phyloP scores from a whole-genome alignment of 345 rosid genomes.

The Hibiscus mutabilis region DNA sequence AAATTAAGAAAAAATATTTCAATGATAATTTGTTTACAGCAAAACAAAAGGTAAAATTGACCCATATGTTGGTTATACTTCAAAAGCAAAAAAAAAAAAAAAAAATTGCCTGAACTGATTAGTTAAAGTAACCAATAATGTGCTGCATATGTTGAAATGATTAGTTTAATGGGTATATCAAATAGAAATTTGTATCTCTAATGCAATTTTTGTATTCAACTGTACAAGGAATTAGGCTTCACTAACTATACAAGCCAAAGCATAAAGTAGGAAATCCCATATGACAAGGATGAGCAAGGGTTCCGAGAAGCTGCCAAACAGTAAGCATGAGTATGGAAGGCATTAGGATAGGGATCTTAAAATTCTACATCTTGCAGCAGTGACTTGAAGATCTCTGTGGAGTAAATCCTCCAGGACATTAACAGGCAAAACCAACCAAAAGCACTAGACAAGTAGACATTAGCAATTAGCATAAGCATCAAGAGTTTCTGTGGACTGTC shows the following conservation, averaged over 20 bases:
- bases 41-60: not conserved
- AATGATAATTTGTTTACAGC: not conserved
- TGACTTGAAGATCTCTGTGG: not conserved
- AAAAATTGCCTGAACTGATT: not conserved
- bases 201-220: not conserved
- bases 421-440: conserved; percentile 1
- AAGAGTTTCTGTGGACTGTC: not conserved
- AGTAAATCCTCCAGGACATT: not conserved
- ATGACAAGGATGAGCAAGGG: not conserved
- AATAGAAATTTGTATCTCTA: not conserved
- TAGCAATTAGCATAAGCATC: not conserved
- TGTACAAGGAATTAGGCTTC: not conserved
- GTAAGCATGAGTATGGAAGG: not conserved
- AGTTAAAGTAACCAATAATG: not conserved
- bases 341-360: not conserved
- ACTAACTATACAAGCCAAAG: not conserved
- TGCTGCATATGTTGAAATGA: not conserved
- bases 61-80: not conserved
- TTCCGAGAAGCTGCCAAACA: not conserved
- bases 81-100: not conserved
- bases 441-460: not conserved
- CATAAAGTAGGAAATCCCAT: not conserved
- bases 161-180: not conserved
- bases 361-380: not conserved
- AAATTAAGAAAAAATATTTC: not conserved